Percentiles rank a stretch among this genome's conserved stretches.
Conservation (phyloP, 352 stramenopile species). For the Globisporangium sylvaticum region DNA sequence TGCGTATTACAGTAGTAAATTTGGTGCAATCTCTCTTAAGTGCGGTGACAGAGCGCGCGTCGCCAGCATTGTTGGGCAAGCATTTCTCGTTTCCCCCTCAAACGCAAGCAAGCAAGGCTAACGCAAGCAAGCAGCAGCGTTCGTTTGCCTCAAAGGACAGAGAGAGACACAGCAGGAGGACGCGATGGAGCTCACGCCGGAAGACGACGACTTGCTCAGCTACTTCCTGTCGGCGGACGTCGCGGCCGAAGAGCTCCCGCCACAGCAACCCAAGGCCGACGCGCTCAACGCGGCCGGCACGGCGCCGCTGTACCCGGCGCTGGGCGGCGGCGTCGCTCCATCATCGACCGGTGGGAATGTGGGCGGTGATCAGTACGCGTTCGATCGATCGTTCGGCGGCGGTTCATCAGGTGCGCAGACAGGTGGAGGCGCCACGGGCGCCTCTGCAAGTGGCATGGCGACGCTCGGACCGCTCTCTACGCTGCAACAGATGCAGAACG, state of each 20-base stretch:
- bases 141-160: background rate
- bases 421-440: conserved; percentile 4
- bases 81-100: conserved; percentile 2
- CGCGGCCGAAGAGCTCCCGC: conserved; percentile 42
- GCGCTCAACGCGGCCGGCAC: conserved; percentile 12
- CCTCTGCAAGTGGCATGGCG: conserved; percentile 2
- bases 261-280: conserved; percentile 23
- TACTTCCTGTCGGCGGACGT: conserved; percentile 85
- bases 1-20: no score
- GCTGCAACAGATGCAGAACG: conserved; percentile 46
- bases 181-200: conserved; percentile 72
- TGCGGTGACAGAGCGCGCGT: conserved; percentile 22
- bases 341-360: background rate
- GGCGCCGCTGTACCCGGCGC: conserved; percentile 7
- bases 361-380: conserved; percentile 31
- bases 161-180: background rate
- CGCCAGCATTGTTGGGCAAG: conserved; percentile 21
- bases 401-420: conserved; percentile 7
- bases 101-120: background rate
- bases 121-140: background rate
- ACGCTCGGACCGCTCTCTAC: conserved; percentile 19
- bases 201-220: conserved; percentile 85
- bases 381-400: conserved; percentile 36
- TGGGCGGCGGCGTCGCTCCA: background rate
- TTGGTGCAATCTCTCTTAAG: no score